A percentile compares a stretch with the other conserved stretches of the same genome.
Conservation (phyloP, 495 filamentous ascomycete species). For the Letharia lupina region DNA sequence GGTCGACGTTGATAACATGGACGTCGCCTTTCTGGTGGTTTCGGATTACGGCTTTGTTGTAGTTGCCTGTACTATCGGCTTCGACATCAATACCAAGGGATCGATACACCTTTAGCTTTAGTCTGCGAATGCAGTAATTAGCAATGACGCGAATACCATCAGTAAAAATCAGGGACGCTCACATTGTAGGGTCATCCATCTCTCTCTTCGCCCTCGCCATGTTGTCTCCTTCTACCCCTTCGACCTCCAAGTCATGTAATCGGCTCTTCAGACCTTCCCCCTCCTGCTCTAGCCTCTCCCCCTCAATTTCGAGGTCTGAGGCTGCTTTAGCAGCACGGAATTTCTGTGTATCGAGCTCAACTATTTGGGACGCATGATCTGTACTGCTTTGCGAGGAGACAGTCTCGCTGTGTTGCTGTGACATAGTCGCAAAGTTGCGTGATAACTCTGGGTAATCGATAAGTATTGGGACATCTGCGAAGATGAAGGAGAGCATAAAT, state of each 20-base stretch:
- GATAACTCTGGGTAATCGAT: slow-evolving; percentile 44
- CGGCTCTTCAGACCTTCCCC: slow-evolving; percentile 64
- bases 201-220: slow-evolving; percentile 50
- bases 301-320: slow-evolving; percentile 82
- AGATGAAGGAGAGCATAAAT: slow-evolving; percentile 3
- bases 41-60: slow-evolving; percentile 75
- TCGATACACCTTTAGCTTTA: slow-evolving; percentile 86
- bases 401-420: slow-evolving; percentile 61
- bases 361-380: slow-evolving; percentile 70
- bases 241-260: slow-evolving; percentile 73
- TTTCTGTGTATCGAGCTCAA: slow-evolving; percentile 84
- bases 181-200: slow-evolving; percentile 51
- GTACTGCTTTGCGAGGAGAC: slow-evolving; percentile 60
- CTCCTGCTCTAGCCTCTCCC: slow-evolving; percentile 76
- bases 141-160: background rate
- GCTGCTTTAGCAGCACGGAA: slow-evolving; percentile 87
- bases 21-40: slow-evolving; percentile 85
- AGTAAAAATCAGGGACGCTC: slow-evolving; percentile 12
- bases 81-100: slow-evolving; percentile 86
- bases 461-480: background rate
- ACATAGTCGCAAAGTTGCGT: slow-evolving; percentile 60
- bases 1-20: slow-evolving; percentile 88
- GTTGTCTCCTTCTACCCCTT: slow-evolving; percentile 60
- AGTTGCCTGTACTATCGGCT: slow-evolving; percentile 70
- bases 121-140: slow-evolving; percentile 31